phyloP scores from a whole-genome alignment of 257 asterid genomes.

The Nicotiana tomentosiformis region DNA sequence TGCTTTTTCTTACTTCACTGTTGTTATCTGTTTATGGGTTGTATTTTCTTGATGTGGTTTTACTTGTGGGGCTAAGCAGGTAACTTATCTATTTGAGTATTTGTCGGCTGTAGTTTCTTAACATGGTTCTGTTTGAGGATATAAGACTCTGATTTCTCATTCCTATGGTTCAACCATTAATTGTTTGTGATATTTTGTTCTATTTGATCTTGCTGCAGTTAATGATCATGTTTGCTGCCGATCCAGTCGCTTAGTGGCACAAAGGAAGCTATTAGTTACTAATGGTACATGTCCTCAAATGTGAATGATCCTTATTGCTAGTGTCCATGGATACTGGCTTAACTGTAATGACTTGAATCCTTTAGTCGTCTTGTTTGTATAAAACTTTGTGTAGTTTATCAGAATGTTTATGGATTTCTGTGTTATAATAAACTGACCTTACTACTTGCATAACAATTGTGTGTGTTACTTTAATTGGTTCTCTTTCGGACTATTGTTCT shows the following conservation, averaged over 20 bases:
- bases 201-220: conserved; percentile 23
- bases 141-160: background rate
- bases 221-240: conserved; percentile 11
- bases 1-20: background rate
- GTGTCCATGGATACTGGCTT: conserved; percentile 13
- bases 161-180: background rate
- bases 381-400: conserved; percentile 29
- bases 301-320: conserved; percentile 26
- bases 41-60: background rate
- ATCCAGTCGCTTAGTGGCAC: conserved; percentile 23
- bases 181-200: background rate
- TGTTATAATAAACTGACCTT: conserved; percentile 27
- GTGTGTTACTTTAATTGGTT: background rate
- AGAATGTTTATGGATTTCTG: conserved; percentile 31
- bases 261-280: conserved; percentile 19
- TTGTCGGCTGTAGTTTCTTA: background rate
- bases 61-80: background rate
- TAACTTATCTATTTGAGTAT: background rate
- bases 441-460: background rate
- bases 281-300: conserved; percentile 15
- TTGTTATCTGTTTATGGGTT: background rate
- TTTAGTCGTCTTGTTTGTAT: conserved; percentile 16
- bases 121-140: background rate
- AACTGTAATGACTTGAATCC: conserved; percentile 17
- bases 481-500: background rate